These are phyloP conservation scores for Euclidium syriacum DNA, from an alignment of 345 rosid genomes.

Conservation along the genomic window DNA sequence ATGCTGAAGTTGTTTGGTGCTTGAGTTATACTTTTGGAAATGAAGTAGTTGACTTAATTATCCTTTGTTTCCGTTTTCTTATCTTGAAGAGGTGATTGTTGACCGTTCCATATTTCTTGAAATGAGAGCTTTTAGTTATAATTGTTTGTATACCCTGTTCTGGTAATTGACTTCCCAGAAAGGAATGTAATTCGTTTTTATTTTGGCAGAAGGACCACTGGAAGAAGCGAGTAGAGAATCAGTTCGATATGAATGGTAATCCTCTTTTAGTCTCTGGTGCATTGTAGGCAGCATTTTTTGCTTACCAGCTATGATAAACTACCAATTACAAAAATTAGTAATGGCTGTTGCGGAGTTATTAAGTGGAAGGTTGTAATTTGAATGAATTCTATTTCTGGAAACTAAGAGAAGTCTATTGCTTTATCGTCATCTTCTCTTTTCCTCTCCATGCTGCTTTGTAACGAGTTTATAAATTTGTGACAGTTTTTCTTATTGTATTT, in stretches of 20 bases:
- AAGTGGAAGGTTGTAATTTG: slow-evolving; percentile 5
- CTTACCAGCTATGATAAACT: background rate
- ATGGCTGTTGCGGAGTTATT: slow-evolving; percentile 1
- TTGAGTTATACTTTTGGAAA: background rate
- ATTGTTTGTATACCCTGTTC: background rate
- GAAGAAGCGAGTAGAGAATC: slow-evolving; percentile 75
- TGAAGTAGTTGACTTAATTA: background rate
- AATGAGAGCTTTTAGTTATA: background rate
- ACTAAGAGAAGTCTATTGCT: background rate
- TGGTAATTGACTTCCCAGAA: background rate
- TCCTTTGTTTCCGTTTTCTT: background rate
- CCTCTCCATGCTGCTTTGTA: background rate
- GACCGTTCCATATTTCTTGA: slow-evolving; percentile 9
- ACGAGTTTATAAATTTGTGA: slow-evolving; percentile 11
- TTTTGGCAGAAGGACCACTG: slow-evolving; percentile 65
- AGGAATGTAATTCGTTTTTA: slow-evolving; percentile 16
- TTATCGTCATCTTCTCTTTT: background rate
- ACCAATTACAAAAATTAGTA: background rate
- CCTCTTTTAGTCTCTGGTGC: slow-evolving; percentile 16
- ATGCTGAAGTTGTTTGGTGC: slow-evolving; percentile 8
- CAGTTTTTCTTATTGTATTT: slow-evolving; percentile 26
- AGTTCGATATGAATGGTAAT: slow-evolving; percentile 68
- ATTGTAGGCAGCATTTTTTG: slow-evolving; percentile 1
- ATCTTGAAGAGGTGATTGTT: slow-evolving; percentile 7
- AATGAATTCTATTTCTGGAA: background rate